Conservation (phyloP, 306 rosid genomes). For the Prosopis cineraria region DNA sequence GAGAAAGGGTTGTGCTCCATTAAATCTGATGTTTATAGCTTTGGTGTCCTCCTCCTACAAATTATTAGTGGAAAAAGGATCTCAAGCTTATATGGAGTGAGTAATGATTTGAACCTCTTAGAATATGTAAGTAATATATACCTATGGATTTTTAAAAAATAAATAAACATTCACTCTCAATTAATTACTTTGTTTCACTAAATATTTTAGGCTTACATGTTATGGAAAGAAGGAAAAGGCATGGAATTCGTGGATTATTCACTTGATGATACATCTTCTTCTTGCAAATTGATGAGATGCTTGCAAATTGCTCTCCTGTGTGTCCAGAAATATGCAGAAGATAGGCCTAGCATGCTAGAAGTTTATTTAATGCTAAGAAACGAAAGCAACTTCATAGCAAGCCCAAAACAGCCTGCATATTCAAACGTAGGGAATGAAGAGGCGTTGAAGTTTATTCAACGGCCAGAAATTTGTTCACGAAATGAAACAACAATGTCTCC, state of each 20-base stretch:
- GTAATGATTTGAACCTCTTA: slow-evolving; percentile 27
- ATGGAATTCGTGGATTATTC: slow-evolving; percentile 41
- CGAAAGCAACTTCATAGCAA: neutral
- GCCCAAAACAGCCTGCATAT: slow-evolving; percentile 39
- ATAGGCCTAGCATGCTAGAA: slow-evolving; percentile 44
- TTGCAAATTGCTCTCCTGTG: slow-evolving; percentile 40
- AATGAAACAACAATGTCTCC: slow-evolving; percentile 26
- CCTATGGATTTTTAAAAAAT: neutral
- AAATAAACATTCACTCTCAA: neutral
- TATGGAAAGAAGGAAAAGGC: slow-evolving; percentile 43
- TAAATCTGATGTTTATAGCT: slow-evolving; percentile 43
- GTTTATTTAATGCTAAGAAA: slow-evolving; percentile 42
- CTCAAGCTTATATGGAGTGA: slow-evolving; percentile 9
- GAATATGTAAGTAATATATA: slow-evolving; percentile 39
- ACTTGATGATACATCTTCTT: slow-evolving; percentile 42
- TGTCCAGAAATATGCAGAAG: slow-evolving; percentile 21
- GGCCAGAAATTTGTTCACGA: neutral
- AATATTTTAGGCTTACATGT: slow-evolving; percentile 42
- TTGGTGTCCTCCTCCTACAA: slow-evolving; percentile 49
- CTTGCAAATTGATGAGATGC: slow-evolving; percentile 37
- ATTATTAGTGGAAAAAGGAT: slow-evolving; percentile 47
- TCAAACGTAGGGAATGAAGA: neutral
- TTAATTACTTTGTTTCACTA: neutral
- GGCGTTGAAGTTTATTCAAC: too few species aligned
- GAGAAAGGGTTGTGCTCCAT: slow-evolving; percentile 36